Evolutionary conservation across 768 basidiomycete genomes (phyloP), one percentile per base, ranked within the genome.

Genomic region (Hypholoma sublateritium): DNA sequence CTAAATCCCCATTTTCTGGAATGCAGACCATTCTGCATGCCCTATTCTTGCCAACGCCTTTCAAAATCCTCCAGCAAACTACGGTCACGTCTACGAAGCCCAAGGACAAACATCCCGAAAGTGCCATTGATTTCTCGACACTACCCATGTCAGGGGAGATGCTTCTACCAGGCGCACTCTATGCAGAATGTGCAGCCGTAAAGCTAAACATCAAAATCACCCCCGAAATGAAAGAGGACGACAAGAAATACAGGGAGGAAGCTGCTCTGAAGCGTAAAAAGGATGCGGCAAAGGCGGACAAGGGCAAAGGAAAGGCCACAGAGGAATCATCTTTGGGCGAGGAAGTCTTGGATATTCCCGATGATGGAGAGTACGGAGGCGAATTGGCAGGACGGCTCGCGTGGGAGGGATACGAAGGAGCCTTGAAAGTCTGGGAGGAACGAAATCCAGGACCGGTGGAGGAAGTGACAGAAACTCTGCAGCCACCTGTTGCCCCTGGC

Each of bases 11-110:
- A 1, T 66, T 59, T 2, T 73, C 83, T 7, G 74, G 87, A 0
- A 74, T 89, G n/a, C 91, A 96, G 67, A 80, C 85, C 2, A 75
- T 94, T n/a, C 70, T 95, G 3, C 93, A 93, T 59, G 87, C 81
- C 0, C 80, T 96, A 13, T 94, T 91, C 69, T 79, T 93, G 14
- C 91, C 91, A 0, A 90, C 88, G 3, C 89, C 89, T 2, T 86
- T 89, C 74, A 91, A 89, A 69, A 72, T 78, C 39, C 66, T 78
- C 22, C 64, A 75, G 4, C 71, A 70, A 36, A 59, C 67, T 1
- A 61, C 58, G 2, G 53, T 64, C 4, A 53, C 59, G 4, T 45
- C 62, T 4, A 39, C 56, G 6, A 36, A 39, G 25, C 14, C 56
- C 17, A 59, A 59, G 24, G 28, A 50, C 14, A 43, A 50, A 28